Evolutionary conservation across 139 green algal species (phyloP), one percentile per base, ranked within the genome.

Genomic region (Picochlorum sp.): DNA sequence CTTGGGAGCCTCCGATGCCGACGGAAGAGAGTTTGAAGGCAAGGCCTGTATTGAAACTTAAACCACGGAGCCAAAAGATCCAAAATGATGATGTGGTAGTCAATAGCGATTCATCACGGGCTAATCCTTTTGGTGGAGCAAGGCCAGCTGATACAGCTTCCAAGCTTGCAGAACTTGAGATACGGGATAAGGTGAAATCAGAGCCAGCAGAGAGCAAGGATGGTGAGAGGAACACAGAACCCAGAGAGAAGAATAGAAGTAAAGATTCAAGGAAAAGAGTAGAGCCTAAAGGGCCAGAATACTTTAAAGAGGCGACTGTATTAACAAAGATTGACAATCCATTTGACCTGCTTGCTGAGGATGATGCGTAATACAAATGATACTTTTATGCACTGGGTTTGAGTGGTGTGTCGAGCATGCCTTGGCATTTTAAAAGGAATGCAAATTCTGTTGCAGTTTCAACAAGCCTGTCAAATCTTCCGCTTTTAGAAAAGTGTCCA

Each of bases 401-500:
- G 31, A 77, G 49, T 31, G 64, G 49, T n/a, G 26, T 51, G 4
- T 72, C 38, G 37, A 69, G 57, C 71, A 77, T 70, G 14, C 60
- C 71, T 20, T 62, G 64, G 21, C 49, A 65, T 54, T 78, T 78
- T 11, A 78, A 65, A 16, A 78, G 51, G 60, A 78, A 78, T 20
- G 71, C 71, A 41, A 58, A 56, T 69, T 96, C 86, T 47, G 88
- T 66, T 1, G 86, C 82, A n/a, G 60, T 57, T 65, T 89, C 80
- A 44, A 78, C 76, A 13, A 84, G 70, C 11, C 58, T 64, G 52
- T 85, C 78, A 52, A 82, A 83, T 6, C 86, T 73, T 1, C 83
- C 83, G 24, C 72, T 83, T 49, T 91, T 77, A 8, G 62, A 83
- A 73, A 93, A 94, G 70, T 96, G 84, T 11, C 78, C 78, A 4